Conservation (phyloP, 306 rosid species). For the Castanopsis chinensis region DNA sequence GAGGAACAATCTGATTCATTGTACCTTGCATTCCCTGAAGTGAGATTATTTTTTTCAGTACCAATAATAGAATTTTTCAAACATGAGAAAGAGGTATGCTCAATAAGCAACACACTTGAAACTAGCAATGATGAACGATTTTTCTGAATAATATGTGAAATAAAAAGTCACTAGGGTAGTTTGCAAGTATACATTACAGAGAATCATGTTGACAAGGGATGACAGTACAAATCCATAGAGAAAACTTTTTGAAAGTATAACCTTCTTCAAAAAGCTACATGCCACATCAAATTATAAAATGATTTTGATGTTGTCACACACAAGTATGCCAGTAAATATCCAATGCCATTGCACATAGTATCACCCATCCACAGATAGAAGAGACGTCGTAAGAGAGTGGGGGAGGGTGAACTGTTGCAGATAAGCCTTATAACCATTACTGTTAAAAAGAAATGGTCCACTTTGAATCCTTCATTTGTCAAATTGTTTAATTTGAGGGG, state of each 20-base stretch:
- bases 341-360: conserved; percentile 2
- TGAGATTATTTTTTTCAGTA: background rate
- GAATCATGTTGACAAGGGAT: background rate
- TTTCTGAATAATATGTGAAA: background rate
- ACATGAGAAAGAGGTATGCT: background rate
- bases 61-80: background rate
- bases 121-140: background rate
- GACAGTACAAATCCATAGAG: background rate
- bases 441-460: background rate
- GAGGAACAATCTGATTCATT: conserved; percentile 83
- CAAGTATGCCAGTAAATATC: background rate
- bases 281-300: background rate
- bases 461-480: background rate
- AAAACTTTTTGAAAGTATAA: conserved; percentile 12
- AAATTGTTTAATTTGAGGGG: background rate
- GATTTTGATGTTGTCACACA: background rate
- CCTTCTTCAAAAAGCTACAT: background rate
- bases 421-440: background rate
- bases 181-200: background rate
- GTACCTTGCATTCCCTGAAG: conserved; percentile 87
- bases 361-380: background rate
- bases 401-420: background rate
- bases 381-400: too few relatives aligned
- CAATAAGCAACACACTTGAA: background rate
- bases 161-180: background rate